Evolutionary conservation across 176 grass and related monocot species (phyloP).

Genomic region (Oryza meridionalis): DNA sequence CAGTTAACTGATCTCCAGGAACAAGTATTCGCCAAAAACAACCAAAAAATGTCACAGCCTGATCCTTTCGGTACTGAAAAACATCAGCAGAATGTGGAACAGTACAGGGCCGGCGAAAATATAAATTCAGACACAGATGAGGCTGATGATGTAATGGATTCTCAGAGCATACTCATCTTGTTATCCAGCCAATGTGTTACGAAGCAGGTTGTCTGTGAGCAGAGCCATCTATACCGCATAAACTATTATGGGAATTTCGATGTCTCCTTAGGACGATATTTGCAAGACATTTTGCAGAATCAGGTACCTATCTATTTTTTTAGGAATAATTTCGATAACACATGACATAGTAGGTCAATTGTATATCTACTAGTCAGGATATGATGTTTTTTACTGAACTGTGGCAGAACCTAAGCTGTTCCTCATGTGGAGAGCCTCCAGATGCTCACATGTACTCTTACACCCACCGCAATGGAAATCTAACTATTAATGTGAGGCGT

Average conservation of each 20-base stretch:
- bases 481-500: slow-evolving; percentile 67
- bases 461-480: slow-evolving; percentile 82
- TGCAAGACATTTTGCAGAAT: slow-evolving; percentile 81
- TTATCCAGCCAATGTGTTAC: slow-evolving; percentile 75
- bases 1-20: slow-evolving; percentile 24
- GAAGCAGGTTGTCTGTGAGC: slow-evolving; percentile 76
- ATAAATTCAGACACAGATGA: slow-evolving; percentile 43
- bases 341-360: neutral
- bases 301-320: slow-evolving; percentile 52
- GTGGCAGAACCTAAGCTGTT: slow-evolving; percentile 69
- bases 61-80: slow-evolving; percentile 9
- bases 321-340: neutral
- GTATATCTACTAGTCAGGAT: neutral
- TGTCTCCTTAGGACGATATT: slow-evolving; percentile 79
- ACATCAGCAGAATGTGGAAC: slow-evolving; percentile 27
- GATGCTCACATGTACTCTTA: slow-evolving; percentile 78
- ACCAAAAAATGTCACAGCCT: slow-evolving; percentile 7
- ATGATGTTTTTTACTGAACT: slow-evolving; percentile 11
- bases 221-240: slow-evolving; percentile 81
- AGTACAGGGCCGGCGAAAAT: slow-evolving; percentile 30
- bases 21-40: slow-evolving; percentile 31
- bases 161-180: slow-evolving; percentile 82
- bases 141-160: slow-evolving; percentile 48
- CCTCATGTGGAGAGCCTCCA: slow-evolving; percentile 84
- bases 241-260: slow-evolving; percentile 89